Evolutionary conservation across 139 green algal genomes (phyloP).

Genomic region (Gonium pectorale): DNA sequence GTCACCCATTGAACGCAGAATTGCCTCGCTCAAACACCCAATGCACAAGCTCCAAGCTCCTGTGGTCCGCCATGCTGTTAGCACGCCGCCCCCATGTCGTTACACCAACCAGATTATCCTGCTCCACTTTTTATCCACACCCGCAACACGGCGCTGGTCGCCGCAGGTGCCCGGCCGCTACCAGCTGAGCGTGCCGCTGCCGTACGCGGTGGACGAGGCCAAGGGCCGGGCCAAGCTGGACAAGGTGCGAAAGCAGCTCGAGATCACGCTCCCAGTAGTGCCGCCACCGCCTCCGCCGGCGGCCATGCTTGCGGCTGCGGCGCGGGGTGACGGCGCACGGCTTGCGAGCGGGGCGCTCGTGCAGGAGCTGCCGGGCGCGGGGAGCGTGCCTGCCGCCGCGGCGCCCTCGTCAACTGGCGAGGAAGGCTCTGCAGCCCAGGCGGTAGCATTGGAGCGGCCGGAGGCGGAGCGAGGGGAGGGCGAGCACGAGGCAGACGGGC

Average conservation of each 20-base stretch:
- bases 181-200: constrained; percentile 63
- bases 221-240: constrained; percentile 74
- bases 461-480: background rate
- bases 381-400: background rate
- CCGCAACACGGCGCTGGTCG: too few relatives aligned
- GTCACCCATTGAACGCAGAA: too few relatives aligned
- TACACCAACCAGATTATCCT: background rate
- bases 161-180: constrained; percentile 52
- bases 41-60: too few relatives aligned
- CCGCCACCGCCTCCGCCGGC: constrained; percentile 40
- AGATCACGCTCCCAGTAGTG: constrained; percentile 67
- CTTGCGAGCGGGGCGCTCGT: background rate
- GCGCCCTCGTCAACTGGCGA: background rate
- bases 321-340: background rate
- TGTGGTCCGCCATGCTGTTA: too few relatives aligned
- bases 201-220: constrained; percentile 59
- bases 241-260: constrained; percentile 61
- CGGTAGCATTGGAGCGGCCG: background rate
- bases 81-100: background rate
- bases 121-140: too few relatives aligned
- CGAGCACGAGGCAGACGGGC: background rate
- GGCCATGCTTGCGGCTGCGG: too few relatives aligned
- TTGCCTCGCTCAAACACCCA: too few relatives aligned
- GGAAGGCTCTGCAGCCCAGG: too few relatives aligned
- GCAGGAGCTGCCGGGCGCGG: background rate